Base-by-base conservation (phyloP, 768 basidiomycete species). In the Mycena kentingensis region DNA sequence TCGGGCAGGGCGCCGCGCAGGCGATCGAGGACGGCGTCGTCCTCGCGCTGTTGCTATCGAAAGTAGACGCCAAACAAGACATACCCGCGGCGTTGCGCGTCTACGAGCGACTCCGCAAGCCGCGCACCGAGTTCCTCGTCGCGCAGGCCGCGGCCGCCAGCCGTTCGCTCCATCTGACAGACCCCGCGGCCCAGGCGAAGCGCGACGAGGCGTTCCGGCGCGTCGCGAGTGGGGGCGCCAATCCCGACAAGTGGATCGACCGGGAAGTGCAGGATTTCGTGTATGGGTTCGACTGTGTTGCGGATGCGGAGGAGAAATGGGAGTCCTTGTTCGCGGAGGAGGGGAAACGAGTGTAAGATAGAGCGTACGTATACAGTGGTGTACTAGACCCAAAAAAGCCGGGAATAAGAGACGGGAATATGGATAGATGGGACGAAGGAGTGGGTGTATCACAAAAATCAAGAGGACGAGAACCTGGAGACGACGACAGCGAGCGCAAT, bases 401-500 rank as follows among this genome's bases (percentile, higher is more conserved):
- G 31, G 18, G 37, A 22, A 22, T 39, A 22, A 19, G 10, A 8
- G 21, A 22, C 15, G 37, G 37, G 21, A 18, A 10, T 19, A 22
- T 16, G 37, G 21, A 16, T 8, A 19, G 37, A 39, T 18, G 24
- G 10, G 10, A 27, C 26, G n/a, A 21, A n/a, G 26, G 29, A 10
- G 26, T 16, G 37, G 37, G 37, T n/a, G 24, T n/a, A 55, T 67
- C 60, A 71, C 42, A 44, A 29, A 32, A 15, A 32, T 70, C 60
- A 73, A 54, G 70, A 73, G 25, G 87, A 81, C 24, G 88, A 87
- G 58, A 92, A 76, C 57, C 87, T 79, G 27, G 89, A 90, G 11
- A 93, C 82, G 45, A 92, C 69, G 19, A 92, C 83, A 1, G 90
- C 90, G 39, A 93, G 68, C 5, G 83, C 87, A 50, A 92, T 85